A percentile compares a stretch with the other conserved stretches of the same genome.
Conservation (phyloP, 441 rosid genomes). For the Hura crepitans region DNA sequence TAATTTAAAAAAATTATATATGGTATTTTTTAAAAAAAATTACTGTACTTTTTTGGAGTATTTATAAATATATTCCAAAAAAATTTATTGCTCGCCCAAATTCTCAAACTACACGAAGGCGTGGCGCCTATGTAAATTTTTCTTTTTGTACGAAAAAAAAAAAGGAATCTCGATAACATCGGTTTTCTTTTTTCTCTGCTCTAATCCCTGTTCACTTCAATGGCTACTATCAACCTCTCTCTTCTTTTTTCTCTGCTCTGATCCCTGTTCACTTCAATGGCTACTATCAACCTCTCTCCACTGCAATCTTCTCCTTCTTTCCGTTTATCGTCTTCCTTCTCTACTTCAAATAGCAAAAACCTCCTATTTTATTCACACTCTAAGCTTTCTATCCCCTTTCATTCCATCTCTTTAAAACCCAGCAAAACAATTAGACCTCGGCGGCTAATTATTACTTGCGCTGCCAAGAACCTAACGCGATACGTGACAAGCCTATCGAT, state of each 20-base stretch:
- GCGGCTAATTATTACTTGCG: conserved; percentile 36
- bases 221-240: conserved; percentile 50
- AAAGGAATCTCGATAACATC: background rate
- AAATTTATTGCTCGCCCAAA: background rate
- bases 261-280: conserved; percentile 33
- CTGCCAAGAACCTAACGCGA: conserved; percentile 47
- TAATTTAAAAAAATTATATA: no score
- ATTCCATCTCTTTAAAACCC: conserved; percentile 39
- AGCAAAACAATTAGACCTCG: conserved; percentile 30
- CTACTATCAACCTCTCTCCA: conserved; percentile 41
- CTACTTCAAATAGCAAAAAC: conserved; percentile 36
- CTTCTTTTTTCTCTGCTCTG: background rate
- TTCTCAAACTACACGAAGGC: conserved; percentile 1
- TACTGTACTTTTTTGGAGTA: no score
- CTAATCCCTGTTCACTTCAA: conserved; percentile 6
- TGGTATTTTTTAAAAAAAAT: no score
- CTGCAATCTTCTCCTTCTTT: conserved; percentile 35
- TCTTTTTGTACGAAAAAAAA: background rate
- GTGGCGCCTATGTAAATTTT: background rate
- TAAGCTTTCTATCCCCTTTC: conserved; percentile 32
- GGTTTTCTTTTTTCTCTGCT: background rate
- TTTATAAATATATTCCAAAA: no score
- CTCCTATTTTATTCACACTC: conserved; percentile 39
- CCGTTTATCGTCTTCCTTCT: conserved; percentile 28
- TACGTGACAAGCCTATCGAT: no score